Evolutionary conservation across 495 filamentous ascomycete genomes (phyloP).

Genomic region (Aspergillus biplanus): DNA sequence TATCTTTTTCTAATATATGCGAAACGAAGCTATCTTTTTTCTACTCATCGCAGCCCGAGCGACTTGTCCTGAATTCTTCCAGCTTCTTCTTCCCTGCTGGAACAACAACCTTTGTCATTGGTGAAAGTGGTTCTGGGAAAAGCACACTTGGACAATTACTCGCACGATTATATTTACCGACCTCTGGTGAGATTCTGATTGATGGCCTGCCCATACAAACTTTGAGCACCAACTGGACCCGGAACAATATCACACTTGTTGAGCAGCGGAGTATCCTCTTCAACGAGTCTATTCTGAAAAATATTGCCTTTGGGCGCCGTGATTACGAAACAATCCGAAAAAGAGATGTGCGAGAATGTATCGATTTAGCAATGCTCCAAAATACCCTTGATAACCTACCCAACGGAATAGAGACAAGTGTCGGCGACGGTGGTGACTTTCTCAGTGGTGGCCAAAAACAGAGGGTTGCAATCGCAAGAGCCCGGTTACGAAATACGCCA

Average conservation of each 20-base stretch:
- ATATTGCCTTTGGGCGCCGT: constrained; percentile 74
- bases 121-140: constrained; percentile 89
- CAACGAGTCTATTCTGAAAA: constrained; percentile 77
- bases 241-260: constrained; percentile 77
- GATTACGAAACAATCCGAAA: constrained; percentile 51
- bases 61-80: constrained; percentile 59
- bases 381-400: constrained; percentile 74
- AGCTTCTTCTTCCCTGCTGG: constrained; percentile 73
- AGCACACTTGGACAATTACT: constrained; percentile 85
- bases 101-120: constrained; percentile 80
- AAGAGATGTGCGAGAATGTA: constrained; percentile 57
- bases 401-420: constrained; percentile 70
- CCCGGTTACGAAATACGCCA: constrained; percentile 76
- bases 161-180: constrained; percentile 72
- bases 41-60: constrained; percentile 75
- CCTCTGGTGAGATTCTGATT: constrained; percentile 66
- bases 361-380: constrained; percentile 70
- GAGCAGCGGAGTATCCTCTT: constrained; percentile 86
- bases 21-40: constrained; percentile 67
- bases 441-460: constrained; percentile 89
- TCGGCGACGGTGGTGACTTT: constrained; percentile 69
- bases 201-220: constrained; percentile 66
- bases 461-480: constrained; percentile 75
- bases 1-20: not conserved
- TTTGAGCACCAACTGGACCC: constrained; percentile 73